A percentile compares a stretch with the other conserved stretches of the same genome.
phyloP scores from a whole-genome alignment of 139 green algal species.

The Tetraselmis chui region DNA sequence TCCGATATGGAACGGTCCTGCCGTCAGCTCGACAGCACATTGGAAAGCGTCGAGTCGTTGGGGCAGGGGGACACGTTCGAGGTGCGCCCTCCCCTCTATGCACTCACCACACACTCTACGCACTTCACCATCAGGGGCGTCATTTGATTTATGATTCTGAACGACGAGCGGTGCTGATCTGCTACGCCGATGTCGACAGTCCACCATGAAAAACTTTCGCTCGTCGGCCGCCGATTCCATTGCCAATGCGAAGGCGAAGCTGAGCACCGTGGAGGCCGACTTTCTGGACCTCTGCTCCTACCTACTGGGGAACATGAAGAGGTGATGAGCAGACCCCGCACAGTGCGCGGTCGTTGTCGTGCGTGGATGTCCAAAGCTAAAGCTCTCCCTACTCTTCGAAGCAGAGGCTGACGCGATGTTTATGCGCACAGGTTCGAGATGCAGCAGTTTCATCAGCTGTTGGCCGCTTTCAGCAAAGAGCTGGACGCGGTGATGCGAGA shows the following conservation, averaged over 20 bases:
- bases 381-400: too few relatives aligned
- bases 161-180: too few relatives aligned
- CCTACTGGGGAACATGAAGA: not conserved
- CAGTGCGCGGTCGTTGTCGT: too few relatives aligned
- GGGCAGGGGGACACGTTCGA: not conserved
- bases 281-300: not conserved
- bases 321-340: too few relatives aligned
- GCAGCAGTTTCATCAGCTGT: not conserved
- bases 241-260: not conserved
- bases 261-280: not conserved
- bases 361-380: too few relatives aligned
- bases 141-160: too few relatives aligned
- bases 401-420: too few relatives aligned
- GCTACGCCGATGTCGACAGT: too few relatives aligned
- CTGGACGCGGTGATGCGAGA: not conserved
- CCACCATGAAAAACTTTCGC: not conserved
- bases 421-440: not conserved
- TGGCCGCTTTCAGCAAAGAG: not conserved
- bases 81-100: too few relatives aligned
- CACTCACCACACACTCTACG: too few relatives aligned
- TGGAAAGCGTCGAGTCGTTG: not conserved
- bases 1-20: not conserved
- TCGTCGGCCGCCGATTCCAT: not conserved
- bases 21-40: not conserved
- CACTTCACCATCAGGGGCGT: too few relatives aligned